Conservation (phyloP, 1,284 basidiomycete species). For the Cutaneotrichosporon daszewskae region DNA sequence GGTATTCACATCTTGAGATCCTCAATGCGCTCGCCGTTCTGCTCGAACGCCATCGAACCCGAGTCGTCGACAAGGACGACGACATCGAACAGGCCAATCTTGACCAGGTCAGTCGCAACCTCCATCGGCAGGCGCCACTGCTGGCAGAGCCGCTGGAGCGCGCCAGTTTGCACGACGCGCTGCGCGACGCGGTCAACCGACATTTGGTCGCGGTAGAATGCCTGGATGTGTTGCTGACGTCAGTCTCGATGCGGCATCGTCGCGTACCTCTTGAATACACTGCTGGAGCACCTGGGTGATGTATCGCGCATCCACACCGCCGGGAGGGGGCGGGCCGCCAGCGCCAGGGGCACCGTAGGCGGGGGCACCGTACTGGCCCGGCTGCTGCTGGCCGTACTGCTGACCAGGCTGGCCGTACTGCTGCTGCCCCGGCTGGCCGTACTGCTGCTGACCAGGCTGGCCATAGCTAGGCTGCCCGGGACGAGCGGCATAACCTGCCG, state of each 20-base stretch:
- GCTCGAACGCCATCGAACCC: conserved; percentile 48
- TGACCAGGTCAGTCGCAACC: conserved; percentile 47
- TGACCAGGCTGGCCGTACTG: conserved; percentile 23
- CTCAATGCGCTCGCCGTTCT: conserved; percentile 46
- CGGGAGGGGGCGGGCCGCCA: conserved; percentile 11
- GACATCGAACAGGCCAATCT: conserved; percentile 46
- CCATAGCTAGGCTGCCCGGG: conserved; percentile 3
- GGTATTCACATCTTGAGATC: conserved; percentile 46
- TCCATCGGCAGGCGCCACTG: conserved; percentile 50
- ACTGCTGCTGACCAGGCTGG: conserved; percentile 24
- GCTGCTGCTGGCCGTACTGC: conserved; percentile 21
- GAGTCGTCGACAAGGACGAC: conserved; percentile 49
- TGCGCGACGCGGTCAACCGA: conserved; percentile 47
- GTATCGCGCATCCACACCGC: too few relatives aligned
- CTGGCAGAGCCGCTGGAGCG: conserved; percentile 42
- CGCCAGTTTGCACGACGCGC: conserved; percentile 44
- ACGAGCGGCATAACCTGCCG: conserved; percentile 16
- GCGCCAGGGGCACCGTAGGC: conserved; percentile 18
- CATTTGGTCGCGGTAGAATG: conserved; percentile 49
- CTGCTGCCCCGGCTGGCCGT: conserved; percentile 15
- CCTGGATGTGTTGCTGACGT: conserved; percentile 45
- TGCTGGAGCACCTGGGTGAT: conserved; percentile 35
- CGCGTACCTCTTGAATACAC: conserved; percentile 46
- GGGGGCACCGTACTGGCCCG: conserved; percentile 18
- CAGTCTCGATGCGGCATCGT: conserved; percentile 9